Evolutionary conservation across 805 yeast genomes (phyloP).

Genomic region (Hanseniaspora opuntiae): DNA sequence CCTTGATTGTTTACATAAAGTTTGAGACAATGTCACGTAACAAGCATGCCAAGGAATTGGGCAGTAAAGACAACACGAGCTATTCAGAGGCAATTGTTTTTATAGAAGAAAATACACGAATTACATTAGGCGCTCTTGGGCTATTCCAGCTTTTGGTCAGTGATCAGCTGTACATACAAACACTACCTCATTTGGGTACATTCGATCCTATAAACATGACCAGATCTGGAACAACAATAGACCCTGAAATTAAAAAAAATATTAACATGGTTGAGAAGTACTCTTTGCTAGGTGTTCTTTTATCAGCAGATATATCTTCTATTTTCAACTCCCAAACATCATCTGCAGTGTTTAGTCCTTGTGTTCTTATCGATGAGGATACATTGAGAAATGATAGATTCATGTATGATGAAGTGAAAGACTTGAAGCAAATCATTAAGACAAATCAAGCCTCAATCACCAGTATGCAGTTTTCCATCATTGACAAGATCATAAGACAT

Average conservation of each 20-base stretch:
- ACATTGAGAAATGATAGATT: slow-evolving; percentile 6
- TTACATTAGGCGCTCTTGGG: slow-evolving; percentile 21
- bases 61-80: background rate
- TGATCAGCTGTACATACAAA: slow-evolving; percentile 13
- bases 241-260: slow-evolving; percentile 26
- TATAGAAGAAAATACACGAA: slow-evolving; percentile 5
- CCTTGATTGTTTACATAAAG: slow-evolving; percentile 3
- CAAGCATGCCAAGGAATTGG: background rate
- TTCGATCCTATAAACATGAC: slow-evolving; percentile 21
- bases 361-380: slow-evolving; percentile 9
- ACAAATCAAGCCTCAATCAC: slow-evolving; percentile 47
- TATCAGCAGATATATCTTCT: slow-evolving; percentile 44
- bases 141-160: slow-evolving; percentile 20
- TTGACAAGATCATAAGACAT: slow-evolving; percentile 65
- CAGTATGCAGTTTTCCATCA: slow-evolving; percentile 53
- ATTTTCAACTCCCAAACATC: slow-evolving; percentile 43
- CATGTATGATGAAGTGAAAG: slow-evolving; percentile 27
- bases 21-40: background rate
- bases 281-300: slow-evolving; percentile 65
- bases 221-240: background rate
- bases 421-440: slow-evolving; percentile 47
- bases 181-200: slow-evolving; percentile 41
- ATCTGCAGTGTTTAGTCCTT: slow-evolving; percentile 31
- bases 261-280: slow-evolving; percentile 31
- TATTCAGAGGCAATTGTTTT: background rate